phyloP scores from a whole-genome alignment of 2,329 filamentous ascomycete genomes.

The Diaporthe vaccinii region DNA sequence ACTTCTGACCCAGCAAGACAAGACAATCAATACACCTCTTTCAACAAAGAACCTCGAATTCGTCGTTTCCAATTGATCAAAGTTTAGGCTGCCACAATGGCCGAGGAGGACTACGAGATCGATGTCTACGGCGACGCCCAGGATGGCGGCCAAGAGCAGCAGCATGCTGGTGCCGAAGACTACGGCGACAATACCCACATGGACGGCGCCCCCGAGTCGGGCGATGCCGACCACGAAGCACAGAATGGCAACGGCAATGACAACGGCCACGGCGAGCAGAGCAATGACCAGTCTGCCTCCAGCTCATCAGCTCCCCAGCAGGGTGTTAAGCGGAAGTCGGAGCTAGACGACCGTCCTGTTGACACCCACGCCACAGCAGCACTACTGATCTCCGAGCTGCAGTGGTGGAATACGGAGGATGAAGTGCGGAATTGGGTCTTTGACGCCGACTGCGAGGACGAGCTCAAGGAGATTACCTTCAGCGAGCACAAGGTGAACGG shows the following conservation, averaged over 20 bases:
- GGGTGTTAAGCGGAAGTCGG: conserved; percentile 72
- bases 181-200: conserved; percentile 55
- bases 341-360: conserved; percentile 69
- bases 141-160: conserved; percentile 35
- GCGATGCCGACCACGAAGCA: conserved; percentile 52
- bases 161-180: conserved; percentile 53
- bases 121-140: conserved; percentile 76
- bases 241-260: conserved; percentile 55
- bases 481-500: conserved; percentile 99
- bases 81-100: conserved; percentile 61
- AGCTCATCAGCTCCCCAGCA: conserved; percentile 55
- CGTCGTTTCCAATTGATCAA: conserved; percentile 33
- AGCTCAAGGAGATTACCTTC: conserved; percentile 93
- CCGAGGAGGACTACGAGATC: conserved; percentile 80
- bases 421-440: conserved; percentile 90
- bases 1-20: conserved; percentile 50
- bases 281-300: conserved; percentile 52
- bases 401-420: conserved; percentile 98
- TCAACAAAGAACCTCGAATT: conserved; percentile 42
- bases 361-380: conserved; percentile 76
- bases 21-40: conserved; percentile 51
- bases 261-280: conserved; percentile 53
- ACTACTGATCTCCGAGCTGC: conserved; percentile 88
- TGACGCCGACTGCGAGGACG: conserved; percentile 83
- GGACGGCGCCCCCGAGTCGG: conserved; percentile 48